Conservation (phyloP, 2,329 filamentous ascomycete genomes). For the Pestalotiopsis sp. region DNA sequence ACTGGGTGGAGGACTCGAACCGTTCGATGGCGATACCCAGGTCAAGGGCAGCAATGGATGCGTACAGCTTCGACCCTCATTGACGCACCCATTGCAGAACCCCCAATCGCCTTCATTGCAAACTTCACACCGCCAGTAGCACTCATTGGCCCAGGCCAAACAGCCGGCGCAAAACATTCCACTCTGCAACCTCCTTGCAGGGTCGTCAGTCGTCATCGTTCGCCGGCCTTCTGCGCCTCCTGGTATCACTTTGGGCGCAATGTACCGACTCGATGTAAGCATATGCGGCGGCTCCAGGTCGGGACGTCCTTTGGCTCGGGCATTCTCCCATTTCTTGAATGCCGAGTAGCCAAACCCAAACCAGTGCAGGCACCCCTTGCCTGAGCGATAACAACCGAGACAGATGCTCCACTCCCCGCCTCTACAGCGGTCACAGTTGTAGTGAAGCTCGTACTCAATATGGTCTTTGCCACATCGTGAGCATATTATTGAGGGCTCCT, state of each 20-base stretch:
- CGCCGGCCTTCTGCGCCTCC: conserved; percentile 58
- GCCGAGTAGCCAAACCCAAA: conserved; percentile 82
- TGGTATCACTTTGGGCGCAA: conserved; percentile 49
- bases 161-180: conserved; percentile 87
- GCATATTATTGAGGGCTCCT: conserved; percentile 76
- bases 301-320: conserved; percentile 40
- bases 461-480: conserved; percentile 69
- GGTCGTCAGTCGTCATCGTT: conserved; percentile 68
- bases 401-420: conserved; percentile 79
- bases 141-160: conserved; percentile 72
- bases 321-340: conserved; percentile 65
- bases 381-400: conserved; percentile 74
- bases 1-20: conserved; percentile 39
- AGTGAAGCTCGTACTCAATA: conserved; percentile 86
- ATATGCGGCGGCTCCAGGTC: conserved; percentile 56
- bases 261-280: conserved; percentile 60
- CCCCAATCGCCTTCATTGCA: conserved; percentile 97
- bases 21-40: conserved; percentile 50
- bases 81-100: conserved; percentile 87
- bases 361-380: conserved; percentile 83
- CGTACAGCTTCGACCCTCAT: conserved; percentile 77
- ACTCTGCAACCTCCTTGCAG: conserved; percentile 67
- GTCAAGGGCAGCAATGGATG: conserved; percentile 80
- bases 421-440: conserved; percentile 74
- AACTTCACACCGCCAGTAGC: conserved; percentile 84